Base-by-base conservation (phyloP, 129 eudicot genomes). In the Smallanthus sonchifolius region DNA sequence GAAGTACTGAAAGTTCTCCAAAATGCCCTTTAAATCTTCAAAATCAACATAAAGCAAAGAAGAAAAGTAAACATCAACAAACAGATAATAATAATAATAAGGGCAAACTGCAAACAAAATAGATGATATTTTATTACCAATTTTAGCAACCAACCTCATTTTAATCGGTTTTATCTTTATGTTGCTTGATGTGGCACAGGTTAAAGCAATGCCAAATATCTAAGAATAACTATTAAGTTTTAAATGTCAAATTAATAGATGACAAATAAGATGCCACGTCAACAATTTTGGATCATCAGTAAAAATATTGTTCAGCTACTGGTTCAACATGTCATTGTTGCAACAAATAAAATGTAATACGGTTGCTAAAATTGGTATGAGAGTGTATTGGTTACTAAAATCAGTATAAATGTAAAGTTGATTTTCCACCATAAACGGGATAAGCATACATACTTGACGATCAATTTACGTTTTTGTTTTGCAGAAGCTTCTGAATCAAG, bases 1-100 rank as follows among this genome's bases (percentile, higher is more conserved):
- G 94, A 80, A 63, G 84, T 81, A 88, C 75, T 16, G 96, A 79
- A 63, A 91, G 89, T 80, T 88, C 97, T 56, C 87, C 97, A 74
- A 94, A 94, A 81, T 94, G 97, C 77, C 97, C 96, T 77, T 87
- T 81, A 54, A 91, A 86, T 79, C 99, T 94, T 69, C 69, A 82
- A 11, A 73, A 65, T 42, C 39, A n/a, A 44, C 49, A 55, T 48
- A 59, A 42, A 59, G 45, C 56, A 77, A 69, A 17, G 2, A 14
- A 64, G 17, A 17, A 45, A 42, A 32, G 30, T 43, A 60, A 56
- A 47, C 40, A 75, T 32, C 20, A 75, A 66, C 35, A 69, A 34
- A n/a, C 32, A 3, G 0, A 59, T 1, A 36, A 19, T 19, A 19
- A 28, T 24, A 56, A 20, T 0, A 28, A 10, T 56, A 28, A 56